Percentiles rank a stretch among this genome's conserved stretches.
These are phyloP conservation scores for Anacardium occidentale DNA, from an alignment of 345 rosid genomes.

Conservation along the genomic window DNA sequence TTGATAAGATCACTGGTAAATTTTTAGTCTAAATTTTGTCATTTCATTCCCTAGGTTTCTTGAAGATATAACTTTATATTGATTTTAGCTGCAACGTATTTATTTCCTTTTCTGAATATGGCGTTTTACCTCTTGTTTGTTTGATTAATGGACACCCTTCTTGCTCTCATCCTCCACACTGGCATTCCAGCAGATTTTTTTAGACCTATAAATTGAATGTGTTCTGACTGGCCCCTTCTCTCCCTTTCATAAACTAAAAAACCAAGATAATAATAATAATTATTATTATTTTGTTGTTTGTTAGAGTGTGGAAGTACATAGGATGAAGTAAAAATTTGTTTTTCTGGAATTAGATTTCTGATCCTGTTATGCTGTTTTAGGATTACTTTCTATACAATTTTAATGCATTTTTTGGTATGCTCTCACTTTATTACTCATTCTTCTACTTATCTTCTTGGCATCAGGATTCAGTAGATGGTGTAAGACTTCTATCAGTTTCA, in stretches of 20 bases:
- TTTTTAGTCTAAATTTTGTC: constrained; percentile 22
- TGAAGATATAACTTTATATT: not conserved
- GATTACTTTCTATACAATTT: constrained; percentile 4
- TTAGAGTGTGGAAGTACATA: not conserved
- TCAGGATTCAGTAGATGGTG: constrained; percentile 70
- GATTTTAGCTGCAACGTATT: not conserved
- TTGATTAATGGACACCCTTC: not conserved
- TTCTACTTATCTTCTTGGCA: constrained; percentile 20
- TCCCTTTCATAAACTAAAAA: not conserved
- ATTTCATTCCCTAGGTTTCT: not conserved
- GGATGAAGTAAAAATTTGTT: not conserved
- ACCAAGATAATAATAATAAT: not conserved
- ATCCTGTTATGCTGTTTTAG: not conserved
- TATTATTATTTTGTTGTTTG: not conserved
- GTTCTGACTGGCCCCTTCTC: not conserved
- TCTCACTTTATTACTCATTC: constrained; percentile 23
- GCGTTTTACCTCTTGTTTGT: not conserved
- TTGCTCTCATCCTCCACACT: not conserved
- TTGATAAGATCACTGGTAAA: constrained; percentile 77
- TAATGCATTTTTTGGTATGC: constrained; percentile 5
- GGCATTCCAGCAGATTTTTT: not conserved
- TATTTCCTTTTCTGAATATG: not conserved
- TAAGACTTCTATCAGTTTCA: constrained; percentile 67
- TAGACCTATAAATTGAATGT: not conserved
- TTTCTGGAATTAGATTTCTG: not conserved